Evolutionary conservation across 495 filamentous ascomycete genomes (phyloP).

Genomic region (Cercophora sp.): DNA sequence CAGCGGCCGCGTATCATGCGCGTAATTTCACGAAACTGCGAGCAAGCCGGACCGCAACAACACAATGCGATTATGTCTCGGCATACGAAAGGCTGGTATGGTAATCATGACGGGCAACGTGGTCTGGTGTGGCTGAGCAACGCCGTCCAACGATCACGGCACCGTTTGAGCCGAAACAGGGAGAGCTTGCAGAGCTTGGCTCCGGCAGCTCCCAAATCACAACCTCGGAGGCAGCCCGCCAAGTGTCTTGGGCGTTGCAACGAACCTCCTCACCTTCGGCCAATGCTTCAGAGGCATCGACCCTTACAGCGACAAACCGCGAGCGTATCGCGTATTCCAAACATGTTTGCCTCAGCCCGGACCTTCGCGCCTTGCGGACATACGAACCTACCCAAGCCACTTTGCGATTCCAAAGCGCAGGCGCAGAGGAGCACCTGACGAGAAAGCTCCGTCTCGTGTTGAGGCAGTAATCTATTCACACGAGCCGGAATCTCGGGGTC

Average conservation of each 20-base stretch:
- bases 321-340: too few relatives aligned
- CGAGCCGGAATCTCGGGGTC: background rate
- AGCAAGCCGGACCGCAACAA: background rate
- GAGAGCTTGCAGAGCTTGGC: too few relatives aligned
- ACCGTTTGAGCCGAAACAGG: conserved; percentile 1
- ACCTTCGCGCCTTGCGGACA: too few relatives aligned
- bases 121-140: conserved; percentile 14
- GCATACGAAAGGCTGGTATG: too few relatives aligned
- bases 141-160: background rate
- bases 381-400: too few relatives aligned
- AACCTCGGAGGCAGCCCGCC: conserved; percentile 11
- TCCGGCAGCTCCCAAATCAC: background rate
- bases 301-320: too few relatives aligned
- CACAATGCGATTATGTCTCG: conserved; percentile 8
- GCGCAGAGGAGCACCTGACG: background rate
- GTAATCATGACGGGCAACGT: conserved; percentile 4
- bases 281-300: too few relatives aligned
- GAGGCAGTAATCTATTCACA: too few relatives aligned
- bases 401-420: background rate
- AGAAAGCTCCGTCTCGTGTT: background rate
- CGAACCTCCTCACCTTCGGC: background rate
- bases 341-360: too few relatives aligned
- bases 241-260: background rate
- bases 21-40: background rate
- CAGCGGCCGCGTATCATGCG: background rate